A percentile compares a stretch with the other conserved stretches of the same genome.
Evolutionary conservation across 768 basidiomycete genomes (phyloP).

Genomic region (Candolleomyces eurysporus): DNA sequence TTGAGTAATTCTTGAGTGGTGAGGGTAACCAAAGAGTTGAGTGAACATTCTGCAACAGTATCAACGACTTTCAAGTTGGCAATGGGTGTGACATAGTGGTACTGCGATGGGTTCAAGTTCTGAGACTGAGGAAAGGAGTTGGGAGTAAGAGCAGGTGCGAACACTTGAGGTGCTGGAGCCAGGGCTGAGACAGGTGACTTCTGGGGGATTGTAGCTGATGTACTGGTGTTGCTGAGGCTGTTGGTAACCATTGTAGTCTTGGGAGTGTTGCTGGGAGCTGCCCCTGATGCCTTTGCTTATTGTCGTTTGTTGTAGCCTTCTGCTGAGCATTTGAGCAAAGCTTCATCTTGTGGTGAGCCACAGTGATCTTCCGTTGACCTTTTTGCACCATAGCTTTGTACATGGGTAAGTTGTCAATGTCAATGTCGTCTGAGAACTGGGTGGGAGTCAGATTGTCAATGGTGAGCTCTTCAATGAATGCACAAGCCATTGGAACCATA

Average conservation of each 20-base stretch:
- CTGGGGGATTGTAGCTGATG: not conserved
- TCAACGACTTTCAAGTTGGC: not conserved
- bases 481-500: too few relatives aligned
- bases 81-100: not conserved
- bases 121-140: not conserved
- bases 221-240: not conserved
- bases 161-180: not conserved
- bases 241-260: not conserved
- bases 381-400: not conserved
- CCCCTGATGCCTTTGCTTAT: too few relatives aligned
- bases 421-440: not conserved
- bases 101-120: not conserved
- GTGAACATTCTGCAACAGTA: not conserved
- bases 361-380: not conserved
- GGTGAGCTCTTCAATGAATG: not conserved
- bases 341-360: too few relatives aligned
- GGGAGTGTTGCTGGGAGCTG: not conserved
- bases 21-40: constrained; percentile 7
- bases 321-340: too few relatives aligned
- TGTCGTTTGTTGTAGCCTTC: too few relatives aligned
- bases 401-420: not conserved
- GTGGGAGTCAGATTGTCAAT: not conserved
- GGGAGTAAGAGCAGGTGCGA: not conserved
- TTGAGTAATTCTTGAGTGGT: constrained; percentile 5
- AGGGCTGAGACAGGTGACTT: too few relatives aligned